A percentile compares a stretch with the other conserved stretches of the same genome.
phyloP scores from a whole-genome alignment of 2,329 filamentous ascomycete genomes.

The Penicillium freii region DNA sequence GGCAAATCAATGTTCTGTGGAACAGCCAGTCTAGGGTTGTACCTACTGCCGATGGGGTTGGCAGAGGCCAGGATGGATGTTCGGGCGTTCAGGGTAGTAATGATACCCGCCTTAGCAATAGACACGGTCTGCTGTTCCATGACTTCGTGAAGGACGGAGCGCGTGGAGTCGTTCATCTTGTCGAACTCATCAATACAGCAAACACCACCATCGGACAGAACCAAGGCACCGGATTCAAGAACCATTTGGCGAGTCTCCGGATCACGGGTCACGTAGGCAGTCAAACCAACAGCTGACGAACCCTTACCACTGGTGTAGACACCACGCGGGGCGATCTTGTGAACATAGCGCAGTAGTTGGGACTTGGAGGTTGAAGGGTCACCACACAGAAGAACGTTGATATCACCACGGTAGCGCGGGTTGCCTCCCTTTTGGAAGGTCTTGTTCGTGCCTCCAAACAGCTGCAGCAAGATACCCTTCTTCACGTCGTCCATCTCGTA shows the following conservation, averaged over 20 bases:
- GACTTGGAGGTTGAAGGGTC: constrained; percentile 97
- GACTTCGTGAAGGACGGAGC: constrained; percentile 73
- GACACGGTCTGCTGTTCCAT: constrained; percentile 81
- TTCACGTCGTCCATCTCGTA: constrained; percentile 99
- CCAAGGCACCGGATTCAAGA: constrained; percentile 70
- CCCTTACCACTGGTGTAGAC: constrained; percentile 76
- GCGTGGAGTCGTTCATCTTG: constrained; percentile 74
- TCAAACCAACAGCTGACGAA: constrained; percentile 72
- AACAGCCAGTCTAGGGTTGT: constrained; percentile 92
- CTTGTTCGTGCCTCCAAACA: constrained; percentile 98
- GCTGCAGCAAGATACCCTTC: constrained; percentile 93
- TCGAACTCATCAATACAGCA: constrained; percentile 80
- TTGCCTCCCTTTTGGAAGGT: constrained; percentile 94
- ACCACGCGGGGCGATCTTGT: constrained; percentile 92
- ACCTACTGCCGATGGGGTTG: constrained; percentile 96
- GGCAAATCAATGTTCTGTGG: constrained; percentile 98
- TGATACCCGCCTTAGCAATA: constrained; percentile 75
- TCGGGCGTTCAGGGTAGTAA: constrained; percentile 86
- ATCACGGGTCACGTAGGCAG: constrained; percentile 73
- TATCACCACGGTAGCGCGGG: constrained; percentile 93
- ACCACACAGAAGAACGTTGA: constrained; percentile 94
- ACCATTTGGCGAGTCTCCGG: constrained; percentile 71
- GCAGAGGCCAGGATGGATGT: constrained; percentile 95
- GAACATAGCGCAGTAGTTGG: constrained; percentile 88
- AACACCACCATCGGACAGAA: constrained; percentile 71